Percentiles rank a stretch among this genome's conserved stretches.
Evolutionary conservation across 495 filamentous ascomycete species (phyloP).

Genomic region (Aspergillus panamensis): DNA sequence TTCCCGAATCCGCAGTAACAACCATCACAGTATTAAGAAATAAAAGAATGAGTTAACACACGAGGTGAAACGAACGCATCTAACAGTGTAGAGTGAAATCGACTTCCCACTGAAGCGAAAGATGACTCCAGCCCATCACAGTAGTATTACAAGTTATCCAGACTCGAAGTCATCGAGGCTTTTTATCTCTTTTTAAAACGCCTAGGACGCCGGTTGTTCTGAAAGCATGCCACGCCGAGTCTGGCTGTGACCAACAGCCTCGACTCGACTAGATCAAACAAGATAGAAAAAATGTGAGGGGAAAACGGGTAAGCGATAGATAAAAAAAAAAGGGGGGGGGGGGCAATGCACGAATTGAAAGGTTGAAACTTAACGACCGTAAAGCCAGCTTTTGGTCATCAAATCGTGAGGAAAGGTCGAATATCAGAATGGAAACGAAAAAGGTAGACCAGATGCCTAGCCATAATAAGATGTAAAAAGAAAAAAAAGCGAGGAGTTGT

Average conservation of each 20-base stretch:
- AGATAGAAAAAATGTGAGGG: slow-evolving; percentile 4
- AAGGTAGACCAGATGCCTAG: not conserved
- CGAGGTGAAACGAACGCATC: slow-evolving; percentile 16
- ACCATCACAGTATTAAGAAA: slow-evolving; percentile 23
- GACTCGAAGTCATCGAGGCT: slow-evolving; percentile 19
- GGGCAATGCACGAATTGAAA: slow-evolving; percentile 1
- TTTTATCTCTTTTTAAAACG: slow-evolving; percentile 27
- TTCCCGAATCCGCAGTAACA: slow-evolving; percentile 16
- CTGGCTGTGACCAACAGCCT: not conserved
- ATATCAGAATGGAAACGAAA: not conserved
- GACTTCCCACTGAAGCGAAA: not conserved
- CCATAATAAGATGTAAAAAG: slow-evolving; percentile 14
- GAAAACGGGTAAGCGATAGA: slow-evolving; percentile 15
- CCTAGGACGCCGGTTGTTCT: slow-evolving; percentile 26
- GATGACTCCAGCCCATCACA: slow-evolving; percentile 6
- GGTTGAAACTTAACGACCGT: slow-evolving; percentile 33
- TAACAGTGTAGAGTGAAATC: not conserved
- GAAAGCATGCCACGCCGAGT: slow-evolving; percentile 25
- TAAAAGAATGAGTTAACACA: slow-evolving; percentile 16
- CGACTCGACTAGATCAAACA: not conserved
- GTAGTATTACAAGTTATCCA: slow-evolving; percentile 30
- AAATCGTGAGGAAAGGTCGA: slow-evolving; percentile 29
- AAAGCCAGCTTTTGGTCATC: slow-evolving; percentile 51
- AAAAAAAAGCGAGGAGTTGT: slow-evolving; percentile 20
- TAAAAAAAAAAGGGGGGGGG: too few species aligned